Base-by-base conservation (phyloP, 192 early-diverging fungal genomes). In the Phlyctochytrium arcticum region DNA sequence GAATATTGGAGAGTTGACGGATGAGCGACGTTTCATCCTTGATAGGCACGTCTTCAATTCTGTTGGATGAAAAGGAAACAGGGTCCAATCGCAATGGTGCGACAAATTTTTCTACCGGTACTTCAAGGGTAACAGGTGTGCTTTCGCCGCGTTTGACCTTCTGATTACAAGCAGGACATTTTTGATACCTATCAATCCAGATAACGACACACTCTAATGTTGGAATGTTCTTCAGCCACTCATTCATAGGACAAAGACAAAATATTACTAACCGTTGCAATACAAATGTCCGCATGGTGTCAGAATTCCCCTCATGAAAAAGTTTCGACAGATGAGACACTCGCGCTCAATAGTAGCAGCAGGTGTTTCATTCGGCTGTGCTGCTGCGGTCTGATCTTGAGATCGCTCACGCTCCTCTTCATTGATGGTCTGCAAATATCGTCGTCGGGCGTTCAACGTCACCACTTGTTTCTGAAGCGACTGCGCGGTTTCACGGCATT, bases 251-350 rank as follows among this genome's bases (percentile, higher is more conserved):
- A n/a, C 12, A 12, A 60, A 19, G 7, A 55, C 30, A 10, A 29
- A 29, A 17, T 17, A 32, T 5, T 12, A 55, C 21, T 69, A 36
- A 26, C 70, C 65, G 2, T 10, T 33, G 54, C 73, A 75, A 33
- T 65, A 75, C 12, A 80, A 27, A 48, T 80, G 79, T 1, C 79
- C 79, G 57, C 79, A 80, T 34, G 62, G 62, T 23, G 75, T 77
- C 15, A 80, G 31, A 42, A 55, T 49, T 4, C 79, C 79, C 30
- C 68, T 48, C 17, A 24, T 27, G 31, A 80, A 55, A 10, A 57
- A 24, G 19, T 24, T 36, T 37, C 60, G 53, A 58, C 69, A 73
- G 6, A 76, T 62, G 21, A 55, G 15, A 57, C 68, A 75, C 42
- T 73, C 71, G 19, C 62, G 35, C 6, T 46, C 66, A 26, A 17